phyloP scores from a whole-genome alignment of 2,329 filamentous ascomycete genomes.

The Diplodia mutila region DNA sequence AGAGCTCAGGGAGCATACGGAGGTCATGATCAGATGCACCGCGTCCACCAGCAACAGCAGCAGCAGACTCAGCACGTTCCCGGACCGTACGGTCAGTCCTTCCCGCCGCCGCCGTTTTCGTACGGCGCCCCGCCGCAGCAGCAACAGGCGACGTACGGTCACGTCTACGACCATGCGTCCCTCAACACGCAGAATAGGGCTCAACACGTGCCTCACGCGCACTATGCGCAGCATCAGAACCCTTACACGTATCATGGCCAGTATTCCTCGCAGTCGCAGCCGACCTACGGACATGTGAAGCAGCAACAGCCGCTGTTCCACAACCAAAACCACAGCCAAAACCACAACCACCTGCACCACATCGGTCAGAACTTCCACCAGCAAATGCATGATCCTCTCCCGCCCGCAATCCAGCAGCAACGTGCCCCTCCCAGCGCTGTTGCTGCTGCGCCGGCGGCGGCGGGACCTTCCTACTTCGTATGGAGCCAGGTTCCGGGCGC shows the following conservation, averaged over 20 bases:
- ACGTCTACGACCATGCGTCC: background rate
- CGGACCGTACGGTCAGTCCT: background rate
- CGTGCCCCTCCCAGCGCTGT: background rate
- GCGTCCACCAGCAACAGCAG: background rate
- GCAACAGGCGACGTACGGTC: background rate
- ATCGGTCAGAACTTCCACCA: background rate
- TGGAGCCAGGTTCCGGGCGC: background rate
- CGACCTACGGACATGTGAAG: background rate
- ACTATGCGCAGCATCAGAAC: background rate
- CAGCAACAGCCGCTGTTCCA: background rate
- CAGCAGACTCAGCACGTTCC: background rate
- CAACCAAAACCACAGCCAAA: background rate
- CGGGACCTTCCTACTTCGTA: background rate
- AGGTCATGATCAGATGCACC: background rate
- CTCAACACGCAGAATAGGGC: background rate
- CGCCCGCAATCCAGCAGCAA: background rate
- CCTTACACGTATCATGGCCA: no score
- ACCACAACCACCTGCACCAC: background rate
- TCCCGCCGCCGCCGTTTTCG: background rate
- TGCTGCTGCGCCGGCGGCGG: background rate
- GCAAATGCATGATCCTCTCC: background rate
- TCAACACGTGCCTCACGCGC: background rate
- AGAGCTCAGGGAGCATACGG: background rate
- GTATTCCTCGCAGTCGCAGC: background rate
- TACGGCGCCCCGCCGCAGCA: background rate